Conservation (phyloP, 1,139 yeast genomes). For the Diutina siamensis region DNA sequence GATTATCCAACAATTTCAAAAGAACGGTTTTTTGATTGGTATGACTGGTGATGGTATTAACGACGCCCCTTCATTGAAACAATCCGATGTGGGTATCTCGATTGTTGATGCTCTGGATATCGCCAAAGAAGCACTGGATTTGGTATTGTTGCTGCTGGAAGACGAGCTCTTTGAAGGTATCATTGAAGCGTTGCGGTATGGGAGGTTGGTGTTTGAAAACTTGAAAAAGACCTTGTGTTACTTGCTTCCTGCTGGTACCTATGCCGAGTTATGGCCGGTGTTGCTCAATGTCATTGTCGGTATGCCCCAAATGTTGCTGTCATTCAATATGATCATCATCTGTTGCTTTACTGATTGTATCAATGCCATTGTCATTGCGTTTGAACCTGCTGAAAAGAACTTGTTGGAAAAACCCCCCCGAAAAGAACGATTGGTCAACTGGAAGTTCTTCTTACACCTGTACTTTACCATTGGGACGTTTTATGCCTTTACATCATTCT, state of each 20-base stretch:
- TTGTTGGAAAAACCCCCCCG: slow-evolving; percentile 33
- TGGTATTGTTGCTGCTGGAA: slow-evolving; percentile 25
- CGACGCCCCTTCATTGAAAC: slow-evolving; percentile 41
- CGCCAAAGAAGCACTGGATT: slow-evolving; percentile 48
- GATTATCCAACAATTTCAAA: slow-evolving; percentile 38
- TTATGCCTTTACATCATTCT: slow-evolving; percentile 30
- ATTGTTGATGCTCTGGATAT: slow-evolving; percentile 41
- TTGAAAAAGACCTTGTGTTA: slow-evolving; percentile 38
- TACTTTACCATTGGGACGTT: slow-evolving; percentile 34
- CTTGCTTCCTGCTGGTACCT: slow-evolving; percentile 43
- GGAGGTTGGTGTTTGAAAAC: slow-evolving; percentile 42
- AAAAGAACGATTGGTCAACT: slow-evolving; percentile 33
- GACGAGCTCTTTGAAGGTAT: slow-evolving; percentile 28
- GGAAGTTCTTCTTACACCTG: slow-evolving; percentile 29
- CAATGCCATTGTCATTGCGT: slow-evolving; percentile 33
- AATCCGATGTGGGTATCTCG: slow-evolving; percentile 43
- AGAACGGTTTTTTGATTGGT: slow-evolving; percentile 31
- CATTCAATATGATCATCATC: slow-evolving; percentile 41
- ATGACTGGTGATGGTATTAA: slow-evolving; percentile 47
- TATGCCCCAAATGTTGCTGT: slow-evolving; percentile 38
- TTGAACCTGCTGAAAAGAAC: slow-evolving; percentile 34
- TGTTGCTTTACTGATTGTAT: slow-evolving; percentile 38
- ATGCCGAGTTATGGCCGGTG: slow-evolving; percentile 43
- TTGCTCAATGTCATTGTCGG: slow-evolving; percentile 38
- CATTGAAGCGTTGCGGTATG: slow-evolving; percentile 34